Percentiles rank a stretch among this genome's conserved stretches.
Evolutionary conservation across 2,329 filamentous ascomycete genomes (phyloP).

Genomic region (Nannizziopsis arthrosporioides): DNA sequence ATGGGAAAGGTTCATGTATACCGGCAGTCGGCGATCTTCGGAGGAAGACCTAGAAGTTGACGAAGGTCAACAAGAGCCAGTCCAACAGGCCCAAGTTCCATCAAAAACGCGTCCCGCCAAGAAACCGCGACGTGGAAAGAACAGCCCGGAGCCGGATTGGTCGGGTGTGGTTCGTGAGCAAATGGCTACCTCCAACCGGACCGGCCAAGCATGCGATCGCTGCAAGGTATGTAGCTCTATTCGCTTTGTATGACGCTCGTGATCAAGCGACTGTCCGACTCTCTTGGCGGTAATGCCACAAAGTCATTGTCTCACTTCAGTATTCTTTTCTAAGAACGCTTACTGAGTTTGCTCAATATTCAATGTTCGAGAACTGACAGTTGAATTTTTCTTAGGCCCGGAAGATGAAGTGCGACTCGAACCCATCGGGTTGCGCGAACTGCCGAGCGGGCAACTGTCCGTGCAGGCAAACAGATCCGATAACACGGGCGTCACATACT

Average conservation of each 20-base stretch:
- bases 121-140: slow-evolving; percentile 16
- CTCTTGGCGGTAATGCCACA: not conserved
- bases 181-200: slow-evolving; percentile 15
- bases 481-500: slow-evolving; percentile 15
- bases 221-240: slow-evolving; percentile 20
- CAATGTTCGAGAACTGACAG: not conserved
- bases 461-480: slow-evolving; percentile 21
- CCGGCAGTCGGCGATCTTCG: slow-evolving; percentile 17
- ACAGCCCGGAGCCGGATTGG: slow-evolving; percentile 20
- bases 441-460: slow-evolving; percentile 12
- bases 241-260: too few species aligned
- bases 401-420: slow-evolving; percentile 21
- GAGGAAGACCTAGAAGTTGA: slow-evolving; percentile 9
- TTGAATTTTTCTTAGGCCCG: slow-evolving; percentile 12
- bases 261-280: not conserved
- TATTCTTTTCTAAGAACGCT: not conserved
- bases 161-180: slow-evolving; percentile 16
- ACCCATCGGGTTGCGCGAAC: slow-evolving; percentile 15
- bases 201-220: slow-evolving; percentile 22
- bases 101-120: slow-evolving; percentile 9
- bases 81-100: not conserved
- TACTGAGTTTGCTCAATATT: not conserved
- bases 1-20: slow-evolving; percentile 7
- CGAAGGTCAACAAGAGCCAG: not conserved
- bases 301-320: slow-evolving; percentile 2